phyloP scores from a whole-genome alignment of 2,329 filamentous ascomycete species.

The Sordariomycetes sp. region DNA sequence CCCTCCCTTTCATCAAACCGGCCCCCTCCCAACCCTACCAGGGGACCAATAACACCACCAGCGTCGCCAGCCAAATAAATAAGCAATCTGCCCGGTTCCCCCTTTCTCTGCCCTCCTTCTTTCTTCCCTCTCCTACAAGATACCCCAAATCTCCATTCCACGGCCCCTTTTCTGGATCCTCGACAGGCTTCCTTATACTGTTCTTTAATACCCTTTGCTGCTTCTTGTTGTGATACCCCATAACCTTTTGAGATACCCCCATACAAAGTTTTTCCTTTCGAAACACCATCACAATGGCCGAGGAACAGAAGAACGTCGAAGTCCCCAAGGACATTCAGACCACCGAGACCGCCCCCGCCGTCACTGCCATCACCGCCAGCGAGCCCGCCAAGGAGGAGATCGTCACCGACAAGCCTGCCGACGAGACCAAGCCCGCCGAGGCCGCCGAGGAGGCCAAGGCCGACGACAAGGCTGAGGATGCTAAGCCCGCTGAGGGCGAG shows the following conservation, averaged over 20 bases:
- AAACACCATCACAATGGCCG: constrained; percentile 55
- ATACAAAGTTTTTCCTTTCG: constrained; percentile 21
- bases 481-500: constrained; percentile 30
- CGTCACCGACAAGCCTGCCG: constrained; percentile 21
- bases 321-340: constrained; percentile 42
- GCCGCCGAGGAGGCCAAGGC: constrained; percentile 22
- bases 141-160: constrained; percentile 25
- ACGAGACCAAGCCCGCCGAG: constrained; percentile 21
- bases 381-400: constrained; percentile 16
- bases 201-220: constrained; percentile 23
- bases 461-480: constrained; percentile 24
- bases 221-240: constrained; percentile 42
- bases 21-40: neutral
- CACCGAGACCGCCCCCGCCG: constrained; percentile 27
- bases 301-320: constrained; percentile 62
- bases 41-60: neutral
- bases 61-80: too few species aligned
- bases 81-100: constrained; percentile 3
- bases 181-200: constrained; percentile 17
- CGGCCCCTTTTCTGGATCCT: constrained; percentile 13
- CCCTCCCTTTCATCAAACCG: neutral
- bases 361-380: constrained; percentile 18
- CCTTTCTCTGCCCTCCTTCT: constrained; percentile 4
- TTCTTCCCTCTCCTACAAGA: neutral
- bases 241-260: constrained; percentile 14